Percentiles rank a stretch among this genome's conserved stretches.
phyloP scores from a whole-genome alignment of 2,329 filamentous ascomycete species.

The Trichoderma lentiforme region DNA sequence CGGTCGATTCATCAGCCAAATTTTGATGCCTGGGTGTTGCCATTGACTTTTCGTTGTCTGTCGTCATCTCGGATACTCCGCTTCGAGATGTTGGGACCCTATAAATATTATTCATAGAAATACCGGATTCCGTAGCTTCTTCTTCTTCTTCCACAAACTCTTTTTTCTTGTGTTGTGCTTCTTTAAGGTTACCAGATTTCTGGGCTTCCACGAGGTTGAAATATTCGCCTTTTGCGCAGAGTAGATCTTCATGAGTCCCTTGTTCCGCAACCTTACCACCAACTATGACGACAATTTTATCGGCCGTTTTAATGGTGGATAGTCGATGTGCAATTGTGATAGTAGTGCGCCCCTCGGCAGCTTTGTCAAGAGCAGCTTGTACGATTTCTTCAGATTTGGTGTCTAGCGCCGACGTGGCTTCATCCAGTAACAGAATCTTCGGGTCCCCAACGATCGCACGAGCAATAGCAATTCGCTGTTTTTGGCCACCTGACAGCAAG shows the following conservation, averaged over 20 bases:
- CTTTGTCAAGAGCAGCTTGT: constrained; percentile 50
- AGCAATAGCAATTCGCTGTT: constrained; percentile 63
- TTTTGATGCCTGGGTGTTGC: not conserved
- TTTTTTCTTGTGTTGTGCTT: not conserved
- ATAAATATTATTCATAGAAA: no score
- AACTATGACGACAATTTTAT: constrained; percentile 32
- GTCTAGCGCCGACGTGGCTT: constrained; percentile 58
- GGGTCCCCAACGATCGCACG: constrained; percentile 60
- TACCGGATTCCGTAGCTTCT: not conserved
- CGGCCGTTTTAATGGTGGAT: constrained; percentile 33
- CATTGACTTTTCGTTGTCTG: not conserved
- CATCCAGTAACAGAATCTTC: constrained; percentile 60
- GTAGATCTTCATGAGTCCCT: constrained; percentile 22
- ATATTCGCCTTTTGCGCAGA: not conserved
- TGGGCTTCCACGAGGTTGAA: not conserved
- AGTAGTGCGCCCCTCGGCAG: constrained; percentile 56
- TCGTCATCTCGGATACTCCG: not conserved
- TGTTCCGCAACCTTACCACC: constrained; percentile 28
- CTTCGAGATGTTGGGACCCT: not conserved
- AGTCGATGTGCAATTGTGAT: constrained; percentile 62
- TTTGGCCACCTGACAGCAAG: constrained; percentile 52
- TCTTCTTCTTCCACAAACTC: not conserved
- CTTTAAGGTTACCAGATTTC: not conserved
- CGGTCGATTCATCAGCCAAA: not conserved
- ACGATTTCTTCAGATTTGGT: constrained; percentile 45